These are phyloP conservation scores for Phytophthora litchii DNA, from an alignment of 352 stramenopile genomes.

Conservation along the genomic window DNA sequence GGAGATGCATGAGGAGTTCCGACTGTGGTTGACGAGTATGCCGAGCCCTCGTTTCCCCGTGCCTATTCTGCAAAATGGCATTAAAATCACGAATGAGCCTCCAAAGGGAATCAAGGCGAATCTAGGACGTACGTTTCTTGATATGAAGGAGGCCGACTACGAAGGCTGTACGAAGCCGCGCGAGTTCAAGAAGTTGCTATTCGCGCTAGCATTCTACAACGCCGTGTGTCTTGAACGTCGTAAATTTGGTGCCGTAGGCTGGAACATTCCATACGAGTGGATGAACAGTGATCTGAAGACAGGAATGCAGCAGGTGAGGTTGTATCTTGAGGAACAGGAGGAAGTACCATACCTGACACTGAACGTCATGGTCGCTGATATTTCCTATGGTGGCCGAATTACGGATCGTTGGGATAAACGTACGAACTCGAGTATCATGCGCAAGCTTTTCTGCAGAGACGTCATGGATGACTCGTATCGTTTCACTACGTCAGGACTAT, in stretches of 20 bases:
- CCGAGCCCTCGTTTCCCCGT: constrained; percentile 91
- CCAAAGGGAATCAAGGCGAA: constrained; percentile 93
- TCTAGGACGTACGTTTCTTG: constrained; percentile 91
- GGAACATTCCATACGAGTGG: constrained; percentile 97
- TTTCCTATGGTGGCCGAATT: constrained; percentile 95
- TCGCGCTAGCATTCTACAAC: constrained; percentile 95
- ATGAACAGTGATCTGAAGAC: constrained; percentile 97
- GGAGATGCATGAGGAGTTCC: constrained; percentile 88
- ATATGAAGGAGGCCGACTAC: constrained; percentile 92
- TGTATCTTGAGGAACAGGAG: constrained; percentile 95
- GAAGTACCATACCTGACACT: constrained; percentile 93
- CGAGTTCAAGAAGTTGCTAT: constrained; percentile 92
- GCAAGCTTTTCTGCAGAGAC: constrained; percentile 88
- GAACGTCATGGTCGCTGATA: constrained; percentile 95
- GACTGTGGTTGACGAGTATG: constrained; percentile 95
- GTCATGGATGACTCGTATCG: constrained; percentile 90
- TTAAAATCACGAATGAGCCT: constrained; percentile 96
- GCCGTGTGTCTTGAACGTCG: constrained; percentile 93
- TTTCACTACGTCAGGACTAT: constrained; percentile 79
- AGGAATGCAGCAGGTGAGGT: constrained; percentile 90
- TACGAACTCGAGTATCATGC: constrained; percentile 94
- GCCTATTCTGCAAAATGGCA: constrained; percentile 94
- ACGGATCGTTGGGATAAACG: constrained; percentile 95
- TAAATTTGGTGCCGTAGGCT: constrained; percentile 95
- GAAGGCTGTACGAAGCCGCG: constrained; percentile 86